Base-by-base conservation (phyloP, 176 grass and related monocot genomes). In the Melocanna baccifera region DNA sequence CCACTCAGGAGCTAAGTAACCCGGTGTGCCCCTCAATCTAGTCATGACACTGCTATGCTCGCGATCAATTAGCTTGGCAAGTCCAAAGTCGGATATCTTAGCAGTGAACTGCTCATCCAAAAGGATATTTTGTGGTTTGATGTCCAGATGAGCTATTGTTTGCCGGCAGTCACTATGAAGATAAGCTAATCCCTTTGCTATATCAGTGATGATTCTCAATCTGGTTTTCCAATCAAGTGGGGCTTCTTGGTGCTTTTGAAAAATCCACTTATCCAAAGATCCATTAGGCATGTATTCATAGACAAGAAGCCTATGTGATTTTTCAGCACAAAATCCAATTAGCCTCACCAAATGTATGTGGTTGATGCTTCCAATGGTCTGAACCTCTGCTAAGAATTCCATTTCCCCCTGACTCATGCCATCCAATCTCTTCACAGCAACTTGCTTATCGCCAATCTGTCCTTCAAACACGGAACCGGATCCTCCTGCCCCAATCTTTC, bases 181-280 rank as follows among this genome's bases (percentile, higher is more conserved):
- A 63, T 92, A 94, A 50, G 85, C 48, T 40, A 90, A 13, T 1
- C 81, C 92, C 62, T 48, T 85, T 2, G 87, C 92, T 67, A 89
- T 69, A 36, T 76, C 84, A 28, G 32, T 22, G 19, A 90, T 76
- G n/a, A 94, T 84, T 34, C 69, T 86, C 12, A 70, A 13, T 68
- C 78, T 87, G 12, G 88, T 88, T 58, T 87, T 30, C 90, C 85
- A 92, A 77, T 81, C 82, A 39, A 92, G 87, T 59, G 59, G 29
- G 12, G 9, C 25, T 61, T 18, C 32, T 77, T 56, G 77, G 22
- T 67, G 29, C n/a, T 75, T 81, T 46, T 37, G 12, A 18, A 90
- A 94, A 55, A 94, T 92, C 85, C 93, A 94, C 79, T 77, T 90
- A 80, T 92, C 87, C n/a, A 90, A 80, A 23, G 92, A 92, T 37